phyloP scores from a whole-genome alignment of 2,329 filamentous ascomycete genomes.

The Xylaria digitata region DNA sequence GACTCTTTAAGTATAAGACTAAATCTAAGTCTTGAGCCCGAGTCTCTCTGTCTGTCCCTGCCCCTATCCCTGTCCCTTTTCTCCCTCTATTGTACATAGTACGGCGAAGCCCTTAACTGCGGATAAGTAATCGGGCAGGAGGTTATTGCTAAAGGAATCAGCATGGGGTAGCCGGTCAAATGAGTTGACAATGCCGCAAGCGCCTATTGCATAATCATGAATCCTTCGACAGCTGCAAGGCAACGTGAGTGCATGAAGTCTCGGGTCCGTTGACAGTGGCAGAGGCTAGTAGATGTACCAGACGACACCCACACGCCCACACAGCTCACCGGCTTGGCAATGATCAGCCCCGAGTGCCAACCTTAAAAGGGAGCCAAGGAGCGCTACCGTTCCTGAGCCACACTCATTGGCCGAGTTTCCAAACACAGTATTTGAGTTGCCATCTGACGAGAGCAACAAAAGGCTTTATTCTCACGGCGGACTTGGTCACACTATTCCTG shows the following conservation, averaged over 20 bases:
- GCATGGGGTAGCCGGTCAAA: slow-evolving; percentile 19
- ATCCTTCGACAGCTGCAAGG: slow-evolving; percentile 27
- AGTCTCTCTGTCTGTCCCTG: too few relatives aligned
- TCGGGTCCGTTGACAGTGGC: slow-evolving; percentile 19
- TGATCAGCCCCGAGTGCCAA: slow-evolving; percentile 17
- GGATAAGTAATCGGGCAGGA: slow-evolving; percentile 24
- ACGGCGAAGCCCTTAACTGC: not conserved
- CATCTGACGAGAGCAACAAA: slow-evolving; percentile 15
- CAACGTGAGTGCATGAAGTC: slow-evolving; percentile 1
- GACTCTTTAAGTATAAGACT: too few relatives aligned
- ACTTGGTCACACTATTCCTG: not conserved
- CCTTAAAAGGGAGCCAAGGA: slow-evolving; percentile 11
- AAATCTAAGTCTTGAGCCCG: too few relatives aligned
- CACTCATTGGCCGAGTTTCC: slow-evolving; percentile 7
- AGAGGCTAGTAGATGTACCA: not conserved
- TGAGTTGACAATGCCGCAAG: slow-evolving; percentile 26
- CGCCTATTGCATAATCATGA: slow-evolving; percentile 23
- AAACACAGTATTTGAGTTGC: slow-evolving; percentile 25
- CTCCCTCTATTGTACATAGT: too few relatives aligned
- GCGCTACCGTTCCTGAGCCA: slow-evolving; percentile 9
- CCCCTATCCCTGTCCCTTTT: not conserved
- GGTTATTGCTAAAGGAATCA: slow-evolving; percentile 14
- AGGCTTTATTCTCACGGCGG: not conserved
- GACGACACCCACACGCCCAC: not conserved
- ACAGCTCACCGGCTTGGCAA: slow-evolving; percentile 26